A percentile compares a stretch with the other conserved stretches of the same genome.
These are phyloP conservation scores for Paulownia fortunei DNA, from an alignment of 257 asterid genomes.

Conservation along the genomic window DNA sequence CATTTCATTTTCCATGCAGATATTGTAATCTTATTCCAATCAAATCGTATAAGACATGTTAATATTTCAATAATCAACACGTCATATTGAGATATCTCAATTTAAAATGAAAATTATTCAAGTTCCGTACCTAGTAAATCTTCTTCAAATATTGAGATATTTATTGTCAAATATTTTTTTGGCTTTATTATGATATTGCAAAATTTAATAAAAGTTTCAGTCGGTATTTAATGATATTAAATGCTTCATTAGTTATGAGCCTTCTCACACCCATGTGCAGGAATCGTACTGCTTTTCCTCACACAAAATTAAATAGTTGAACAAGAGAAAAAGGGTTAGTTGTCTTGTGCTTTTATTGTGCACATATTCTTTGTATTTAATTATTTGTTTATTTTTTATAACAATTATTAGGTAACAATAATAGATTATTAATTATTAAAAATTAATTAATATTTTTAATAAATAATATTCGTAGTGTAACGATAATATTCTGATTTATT, in stretches of 20 bases:
- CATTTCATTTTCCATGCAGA: constrained; percentile 31
- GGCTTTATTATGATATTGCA: constrained; percentile 16
- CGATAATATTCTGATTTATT: too few relatives aligned
- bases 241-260: constrained; percentile 30
- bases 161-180: neutral
- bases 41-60: constrained; percentile 1
- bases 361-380: neutral
- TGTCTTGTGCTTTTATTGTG: neutral
- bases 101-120: neutral
- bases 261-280: constrained; percentile 29
- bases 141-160: neutral
- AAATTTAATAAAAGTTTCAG: neutral
- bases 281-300: constrained; percentile 14
- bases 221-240: constrained; percentile 29
- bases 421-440: too few relatives aligned
- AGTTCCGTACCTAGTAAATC: neutral
- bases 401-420: too few relatives aligned
- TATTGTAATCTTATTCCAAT: constrained; percentile 17
- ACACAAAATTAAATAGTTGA: constrained; percentile 1
- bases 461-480: too few relatives aligned
- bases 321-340: neutral
- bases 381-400: neutral
- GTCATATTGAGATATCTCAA: neutral
- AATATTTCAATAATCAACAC: neutral
- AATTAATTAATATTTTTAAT: too few relatives aligned